Evolutionary conservation across 371 early-diverging fungal genomes (phyloP), one percentile per base, ranked within the genome.

Genomic region (Encephalitozoon cuniculi): DNA sequence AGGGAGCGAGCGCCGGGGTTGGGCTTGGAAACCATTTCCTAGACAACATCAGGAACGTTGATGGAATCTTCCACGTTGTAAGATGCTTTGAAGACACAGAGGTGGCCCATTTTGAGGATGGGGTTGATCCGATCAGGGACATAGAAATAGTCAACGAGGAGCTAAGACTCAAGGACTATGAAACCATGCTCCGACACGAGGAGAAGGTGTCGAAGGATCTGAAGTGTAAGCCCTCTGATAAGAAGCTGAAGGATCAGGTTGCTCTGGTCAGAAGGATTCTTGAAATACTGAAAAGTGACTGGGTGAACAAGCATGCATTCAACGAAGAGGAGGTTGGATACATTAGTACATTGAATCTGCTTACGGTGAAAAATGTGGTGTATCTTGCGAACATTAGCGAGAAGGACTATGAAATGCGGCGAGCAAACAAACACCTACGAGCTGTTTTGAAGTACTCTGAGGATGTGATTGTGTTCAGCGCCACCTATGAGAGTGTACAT

Each of bases 21-120:
- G 94, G 94, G n/a, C 88, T 94, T 68, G 99, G 99, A 53, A 99
- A 99, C 79, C 90, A 91, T 49, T 99, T 99, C 88, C 84, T 97
- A 86, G 91, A 93, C 55, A 90, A 96, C 85, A 92, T 98, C 66
- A 88, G 91, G 77, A 90, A 93, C 23, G 94, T 94, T 0, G 97
- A 99, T 86, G 97, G 94, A 4, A 92, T 99, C 55, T 97, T 91
- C 87, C 97, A 97, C 79, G 90, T 97, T 51, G 90, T 92, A n/a
- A 89, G 97, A 83, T 91, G 91, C 64, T 95, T 94, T 80, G 88
- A 88, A 63, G 93, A 92, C 81, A 82, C 89, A n/a, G 92, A 91
- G 55, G 88, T 95, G 21, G 89, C 89, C 64, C 97, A 97, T 86
- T 94, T 95, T 37, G 96, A 96, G 79, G 93, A 93, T 75, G 89